Evolutionary conservation across 805 yeast genomes (phyloP).

Genomic region (Candida rishiriensis): DNA sequence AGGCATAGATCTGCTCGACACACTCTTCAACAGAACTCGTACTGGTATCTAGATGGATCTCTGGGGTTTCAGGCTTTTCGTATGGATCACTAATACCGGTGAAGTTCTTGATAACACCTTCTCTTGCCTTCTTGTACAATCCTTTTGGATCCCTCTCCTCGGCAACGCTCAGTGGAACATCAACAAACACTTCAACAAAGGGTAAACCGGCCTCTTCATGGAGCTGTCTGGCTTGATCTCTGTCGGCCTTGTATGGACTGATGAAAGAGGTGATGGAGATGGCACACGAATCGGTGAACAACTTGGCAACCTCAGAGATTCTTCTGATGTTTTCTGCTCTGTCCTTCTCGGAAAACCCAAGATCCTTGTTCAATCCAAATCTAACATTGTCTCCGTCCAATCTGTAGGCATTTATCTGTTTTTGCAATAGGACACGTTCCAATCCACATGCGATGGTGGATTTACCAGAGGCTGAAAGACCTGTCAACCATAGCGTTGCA

Average conservation of each 20-base stretch:
- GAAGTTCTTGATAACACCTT: slow-evolving; percentile 89
- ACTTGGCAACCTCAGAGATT: slow-evolving; percentile 88
- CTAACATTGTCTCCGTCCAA: slow-evolving; percentile 93
- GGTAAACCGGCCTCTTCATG: slow-evolving; percentile 74
- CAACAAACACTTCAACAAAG: slow-evolving; percentile 86
- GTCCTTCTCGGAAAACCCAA: slow-evolving; percentile 88
- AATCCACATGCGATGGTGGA: slow-evolving; percentile 89
- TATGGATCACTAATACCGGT: slow-evolving; percentile 96
- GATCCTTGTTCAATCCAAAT: slow-evolving; percentile 91
- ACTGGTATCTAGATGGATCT: slow-evolving; percentile 74
- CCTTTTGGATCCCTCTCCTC: slow-evolving; percentile 98
- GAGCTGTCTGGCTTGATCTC: slow-evolving; percentile 79
- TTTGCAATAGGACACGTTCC: slow-evolving; percentile 73
- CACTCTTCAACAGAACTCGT: slow-evolving; percentile 73
- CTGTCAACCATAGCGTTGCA: slow-evolving; percentile 92
- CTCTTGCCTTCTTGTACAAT: slow-evolving; percentile 92
- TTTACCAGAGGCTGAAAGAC: slow-evolving; percentile 92
- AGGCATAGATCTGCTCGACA: slow-evolving; percentile 66
- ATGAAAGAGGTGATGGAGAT: slow-evolving; percentile 89
- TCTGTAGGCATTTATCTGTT: slow-evolving; percentile 73
- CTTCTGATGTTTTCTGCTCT: slow-evolving; percentile 94
- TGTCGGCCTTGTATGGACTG: slow-evolving; percentile 82
- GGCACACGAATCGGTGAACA: slow-evolving; percentile 89
- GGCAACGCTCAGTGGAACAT: slow-evolving; percentile 91
- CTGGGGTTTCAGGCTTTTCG: slow-evolving; percentile 86